Base-by-base conservation (phyloP, 1,139 yeast genomes). In the Blastobotrys raffinosifermentans region DNA sequence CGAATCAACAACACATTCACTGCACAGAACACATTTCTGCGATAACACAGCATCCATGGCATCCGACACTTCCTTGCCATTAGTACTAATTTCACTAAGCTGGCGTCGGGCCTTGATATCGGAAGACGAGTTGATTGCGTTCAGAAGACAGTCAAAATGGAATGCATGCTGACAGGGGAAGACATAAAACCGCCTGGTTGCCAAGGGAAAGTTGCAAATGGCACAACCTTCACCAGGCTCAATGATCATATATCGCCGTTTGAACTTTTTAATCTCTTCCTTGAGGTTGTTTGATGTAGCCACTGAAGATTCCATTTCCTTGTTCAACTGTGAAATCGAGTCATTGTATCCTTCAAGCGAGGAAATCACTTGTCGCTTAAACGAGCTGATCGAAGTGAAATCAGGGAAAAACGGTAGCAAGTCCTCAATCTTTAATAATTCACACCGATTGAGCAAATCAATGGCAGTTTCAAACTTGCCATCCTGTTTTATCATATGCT, bases 81-180 rank as follows among this genome's bases (percentile, higher is more conserved):
- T 49, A 39, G 46, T 49, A 23, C 51, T 67, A 36, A 80, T 63
- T 36, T 69, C 72, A 33, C 74, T 72, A 37, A 82, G 72, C 27
- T 75, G 67, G 53, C 76, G 77, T 51, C 80, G 79, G 43, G 80
- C 70, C 34, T 76, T 71, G 54, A 80, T 81, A 52, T 86, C 86
- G 25, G 80, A 77, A 8, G 82, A 77, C 38, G 70, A 67, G 38
- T 80, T 57, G 29, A 81, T 72, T 26, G 64, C 64, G 40, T 76
- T 73, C 4, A 83, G 73, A 19, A 87, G 61, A 61, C 98, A 93
- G 53, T 87, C 96, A 40, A 80, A 80, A 57, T 93, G 98, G 64
- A 84, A 83, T 5, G 85, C 77, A 60, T 91, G 98, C 44, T 76
- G 82, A 55, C 98, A 91, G 0, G 96, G 96, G 55, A 87, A 91